phyloP scores from a whole-genome alignment of 495 filamentous ascomycete genomes.

The Elaphomyces granulatus region DNA sequence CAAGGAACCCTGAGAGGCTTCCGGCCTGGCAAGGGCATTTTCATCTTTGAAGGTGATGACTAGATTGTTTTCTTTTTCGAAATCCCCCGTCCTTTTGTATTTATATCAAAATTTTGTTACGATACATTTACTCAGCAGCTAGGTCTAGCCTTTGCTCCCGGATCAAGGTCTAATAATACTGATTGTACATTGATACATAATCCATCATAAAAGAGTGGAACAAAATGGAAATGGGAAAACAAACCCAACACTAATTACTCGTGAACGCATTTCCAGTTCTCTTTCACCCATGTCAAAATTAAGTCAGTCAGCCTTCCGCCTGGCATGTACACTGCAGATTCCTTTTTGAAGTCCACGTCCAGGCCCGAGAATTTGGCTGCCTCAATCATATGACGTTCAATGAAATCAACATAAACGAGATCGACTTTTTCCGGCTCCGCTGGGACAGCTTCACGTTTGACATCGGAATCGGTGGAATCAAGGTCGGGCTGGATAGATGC shows the following conservation, averaged over 20 bases:
- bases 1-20: slow-evolving; percentile 66
- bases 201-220: too few species aligned
- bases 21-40: slow-evolving; percentile 74
- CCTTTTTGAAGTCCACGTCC: slow-evolving; percentile 36
- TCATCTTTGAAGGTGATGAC: slow-evolving; percentile 52
- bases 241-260: too few species aligned
- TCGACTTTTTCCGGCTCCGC: slow-evolving; percentile 54
- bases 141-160: too few species aligned
- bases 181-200: too few species aligned
- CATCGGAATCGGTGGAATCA: slow-evolving; percentile 6
- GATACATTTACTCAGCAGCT: too few species aligned
- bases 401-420: slow-evolving; percentile 82
- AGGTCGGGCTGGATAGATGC: slow-evolving; percentile 40
- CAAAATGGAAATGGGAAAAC: too few species aligned
- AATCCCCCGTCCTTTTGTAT: too few species aligned
- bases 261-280: slow-evolving; percentile 66
- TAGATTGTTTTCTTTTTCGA: too few species aligned
- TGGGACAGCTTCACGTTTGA: slow-evolving; percentile 13
- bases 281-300: slow-evolving; percentile 61
- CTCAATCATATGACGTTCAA: slow-evolving; percentile 60
- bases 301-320: slow-evolving; percentile 56
- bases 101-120: too few species aligned
- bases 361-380: slow-evolving; percentile 56
- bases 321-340: slow-evolving; percentile 49
- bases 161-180: too few species aligned